Conservation (phyloP, 345 rosid species). For the Clarkia xantiana region DNA sequence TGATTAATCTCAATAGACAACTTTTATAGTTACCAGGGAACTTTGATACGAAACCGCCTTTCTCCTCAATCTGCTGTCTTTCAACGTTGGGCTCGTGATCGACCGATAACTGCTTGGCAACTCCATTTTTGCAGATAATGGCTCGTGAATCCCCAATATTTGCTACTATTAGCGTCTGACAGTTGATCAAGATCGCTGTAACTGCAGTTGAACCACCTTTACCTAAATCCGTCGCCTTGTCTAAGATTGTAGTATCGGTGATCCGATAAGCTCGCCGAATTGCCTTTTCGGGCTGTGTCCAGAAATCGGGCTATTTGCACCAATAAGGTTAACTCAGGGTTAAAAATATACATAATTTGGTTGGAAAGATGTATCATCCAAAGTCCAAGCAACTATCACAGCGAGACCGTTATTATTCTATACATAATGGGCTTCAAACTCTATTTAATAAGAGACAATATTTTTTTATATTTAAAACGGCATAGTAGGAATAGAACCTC, state of each 20-base stretch:
- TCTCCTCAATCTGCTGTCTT: conserved; percentile 48
- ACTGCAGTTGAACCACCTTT: conserved; percentile 95
- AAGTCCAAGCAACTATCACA: no score
- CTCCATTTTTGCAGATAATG: conserved; percentile 52
- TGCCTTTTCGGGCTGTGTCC: conserved; percentile 61
- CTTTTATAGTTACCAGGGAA: conserved; percentile 46
- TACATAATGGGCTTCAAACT: no score
- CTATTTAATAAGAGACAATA: no score
- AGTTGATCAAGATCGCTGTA: conserved; percentile 65
- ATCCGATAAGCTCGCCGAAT: conserved; percentile 53
- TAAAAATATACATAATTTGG: neutral
- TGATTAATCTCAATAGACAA: no score
- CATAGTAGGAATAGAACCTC: no score
- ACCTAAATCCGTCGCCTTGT: conserved; percentile 58
- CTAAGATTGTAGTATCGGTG: conserved; percentile 52
- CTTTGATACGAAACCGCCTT: conserved; percentile 83
- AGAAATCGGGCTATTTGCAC: conserved; percentile 48
- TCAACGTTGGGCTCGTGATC: conserved; percentile 83
- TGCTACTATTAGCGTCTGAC: conserved; percentile 66
- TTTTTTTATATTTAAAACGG: no score
- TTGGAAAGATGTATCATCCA: no score
- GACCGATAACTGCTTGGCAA: conserved; percentile 60
- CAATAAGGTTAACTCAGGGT: neutral
- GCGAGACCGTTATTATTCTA: no score
- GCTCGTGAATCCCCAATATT: conserved; percentile 95